phyloP scores from a whole-genome alignment of 441 rosid genomes.

The Gossypium aridum region DNA sequence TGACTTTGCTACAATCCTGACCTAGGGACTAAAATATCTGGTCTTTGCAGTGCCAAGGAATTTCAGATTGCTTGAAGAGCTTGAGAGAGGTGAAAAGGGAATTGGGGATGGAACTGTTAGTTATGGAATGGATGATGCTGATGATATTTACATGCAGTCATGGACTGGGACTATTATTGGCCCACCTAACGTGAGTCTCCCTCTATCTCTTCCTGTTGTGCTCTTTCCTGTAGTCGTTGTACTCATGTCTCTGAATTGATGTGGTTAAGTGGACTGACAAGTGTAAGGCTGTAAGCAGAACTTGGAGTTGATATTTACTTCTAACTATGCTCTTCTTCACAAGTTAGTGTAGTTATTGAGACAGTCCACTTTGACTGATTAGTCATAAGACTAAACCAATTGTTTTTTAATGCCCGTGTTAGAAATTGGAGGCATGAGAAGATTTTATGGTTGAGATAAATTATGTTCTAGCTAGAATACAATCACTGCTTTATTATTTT shows the following conservation, averaged over 20 bases:
- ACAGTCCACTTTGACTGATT: background rate
- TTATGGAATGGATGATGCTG: conserved; percentile 77
- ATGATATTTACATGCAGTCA: conserved; percentile 66
- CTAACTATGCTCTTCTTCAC: background rate
- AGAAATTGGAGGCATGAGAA: background rate
- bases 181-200: conserved; percentile 46
- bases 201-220: background rate
- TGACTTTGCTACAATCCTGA: background rate
- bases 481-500: background rate
- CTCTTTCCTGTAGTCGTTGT: background rate
- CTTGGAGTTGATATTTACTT: background rate
- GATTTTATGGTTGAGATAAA: too few relatives aligned
- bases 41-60: conserved; percentile 54
- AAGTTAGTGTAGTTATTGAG: background rate
- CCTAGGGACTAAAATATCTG: conserved; percentile 1
- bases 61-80: conserved; percentile 72
- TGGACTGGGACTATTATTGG: conserved; percentile 81
- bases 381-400: background rate
- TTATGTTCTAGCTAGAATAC: background rate
- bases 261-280: background rate
- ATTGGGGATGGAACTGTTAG: conserved; percentile 76
- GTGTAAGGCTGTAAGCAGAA: background rate
- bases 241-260: background rate
- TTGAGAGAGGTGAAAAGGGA: conserved; percentile 78
- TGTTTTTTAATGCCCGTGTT: background rate